Evolutionary conservation across 1,284 basidiomycete species (phyloP), one percentile per base, ranked within the genome.

Genomic region (Grifola frondosa): DNA sequence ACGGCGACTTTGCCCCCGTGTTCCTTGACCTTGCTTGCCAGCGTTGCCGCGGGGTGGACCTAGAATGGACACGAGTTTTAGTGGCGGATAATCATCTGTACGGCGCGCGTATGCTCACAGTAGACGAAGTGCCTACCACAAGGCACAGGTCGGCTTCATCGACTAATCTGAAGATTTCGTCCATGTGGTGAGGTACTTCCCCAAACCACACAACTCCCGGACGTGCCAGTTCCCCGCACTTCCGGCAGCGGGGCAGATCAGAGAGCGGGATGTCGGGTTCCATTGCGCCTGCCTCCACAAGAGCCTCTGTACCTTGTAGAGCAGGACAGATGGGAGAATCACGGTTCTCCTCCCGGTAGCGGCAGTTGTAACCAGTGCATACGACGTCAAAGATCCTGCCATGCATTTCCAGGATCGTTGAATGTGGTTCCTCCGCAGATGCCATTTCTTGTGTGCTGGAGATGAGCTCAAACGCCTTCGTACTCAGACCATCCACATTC

Each of bases 151-250:
- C 80, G 3, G 78, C 79, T 24, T 67, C 49, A 3, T 64, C 57
- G 5, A 83, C 70, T 9, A 78, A 34, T 6, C 61, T 44, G 25
- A 73, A 63, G 31, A 84, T 80, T 21, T 60, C 41, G 20, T 69
- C 61, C 44, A 80, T 33, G 26, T 74, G 56, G n/a, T 63, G 49
- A 11, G 75, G 75, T 22, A 34, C 49, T 59, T 84, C 82, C 5
- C 75, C 80, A 54, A 85, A 85, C 81, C 81, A 86, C 1, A 85
- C 78, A 5, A 84, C 81, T 2, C 74, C 80, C 3, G 82, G 81
- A 19, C 81, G 67, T 1, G 74, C 66, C 6, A 85, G 66, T 0
- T 62, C 66, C 2, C 67, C 68, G 49, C 80, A 84, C 42, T 67
- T 61, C 12, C 58, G 56, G 57, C 82, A 85, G 1, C 65, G 64